Conservation (phyloP, 2,329 filamentous ascomycete species). For the Colletotrichum aenigma region DNA sequence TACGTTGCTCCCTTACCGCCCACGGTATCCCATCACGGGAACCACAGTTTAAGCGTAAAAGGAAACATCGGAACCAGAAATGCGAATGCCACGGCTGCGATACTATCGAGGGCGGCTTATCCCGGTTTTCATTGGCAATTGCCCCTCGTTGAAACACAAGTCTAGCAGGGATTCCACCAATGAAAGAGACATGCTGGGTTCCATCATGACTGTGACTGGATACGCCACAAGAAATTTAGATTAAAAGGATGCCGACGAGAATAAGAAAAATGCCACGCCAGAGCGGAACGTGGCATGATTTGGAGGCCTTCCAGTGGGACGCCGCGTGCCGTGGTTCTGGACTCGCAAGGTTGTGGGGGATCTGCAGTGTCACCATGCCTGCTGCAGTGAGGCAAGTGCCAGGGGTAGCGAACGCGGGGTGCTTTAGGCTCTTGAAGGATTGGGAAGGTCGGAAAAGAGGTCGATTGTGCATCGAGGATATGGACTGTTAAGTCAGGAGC, state of each 20-base stretch:
- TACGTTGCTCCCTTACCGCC: neutral
- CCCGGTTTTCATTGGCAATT: neutral
- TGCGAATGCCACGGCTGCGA: slow-evolving; percentile 5
- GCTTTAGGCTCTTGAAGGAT: neutral
- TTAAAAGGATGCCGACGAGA: neutral
- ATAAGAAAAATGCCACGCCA: neutral
- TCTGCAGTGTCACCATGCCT: neutral
- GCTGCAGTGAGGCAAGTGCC: neutral
- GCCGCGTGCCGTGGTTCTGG: neutral
- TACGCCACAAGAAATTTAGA: neutral
- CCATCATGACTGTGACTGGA: neutral
- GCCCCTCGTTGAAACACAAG: neutral
- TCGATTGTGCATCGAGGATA: neutral
- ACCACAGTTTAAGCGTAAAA: neutral
- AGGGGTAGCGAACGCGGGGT: neutral
- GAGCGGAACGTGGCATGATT: neutral
- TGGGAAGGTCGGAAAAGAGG: neutral
- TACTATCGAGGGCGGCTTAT: neutral
- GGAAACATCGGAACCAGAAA: slow-evolving; percentile 14
- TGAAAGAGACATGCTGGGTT: neutral
- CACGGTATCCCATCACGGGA: neutral
- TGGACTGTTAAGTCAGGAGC: neutral
- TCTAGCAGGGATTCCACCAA: neutral
- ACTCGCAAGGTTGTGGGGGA: neutral
- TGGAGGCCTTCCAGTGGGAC: neutral